Conservation (phyloP, 345 rosid genomes). For the Hypericum androsaemum region DNA sequence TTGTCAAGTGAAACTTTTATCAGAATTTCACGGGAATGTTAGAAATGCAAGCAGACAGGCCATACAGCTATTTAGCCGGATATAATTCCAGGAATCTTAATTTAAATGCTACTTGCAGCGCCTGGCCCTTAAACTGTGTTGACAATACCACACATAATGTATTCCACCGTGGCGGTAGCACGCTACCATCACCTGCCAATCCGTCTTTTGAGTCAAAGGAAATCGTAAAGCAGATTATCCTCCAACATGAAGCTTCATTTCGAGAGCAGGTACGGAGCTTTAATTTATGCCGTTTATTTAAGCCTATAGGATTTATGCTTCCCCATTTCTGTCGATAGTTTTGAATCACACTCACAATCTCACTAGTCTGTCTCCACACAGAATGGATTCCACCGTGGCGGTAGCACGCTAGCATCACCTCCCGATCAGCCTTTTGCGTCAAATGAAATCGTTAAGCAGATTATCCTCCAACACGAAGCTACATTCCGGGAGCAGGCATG, state of each 20-base stretch:
- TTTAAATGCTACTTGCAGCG: slow-evolving; percentile 18
- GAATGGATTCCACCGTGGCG: slow-evolving; percentile 24
- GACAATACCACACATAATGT: slow-evolving; percentile 19
- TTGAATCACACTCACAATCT: no score
- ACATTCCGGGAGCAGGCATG: slow-evolving; percentile 48
- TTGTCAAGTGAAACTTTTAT: slow-evolving; percentile 5
- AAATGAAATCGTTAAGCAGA: slow-evolving; percentile 34
- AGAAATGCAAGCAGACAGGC: slow-evolving; percentile 33
- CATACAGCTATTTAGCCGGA: slow-evolving; percentile 19
- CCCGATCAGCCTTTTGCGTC: slow-evolving; percentile 17
- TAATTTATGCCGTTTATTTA: not conserved
- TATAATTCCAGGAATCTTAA: slow-evolving; percentile 21
- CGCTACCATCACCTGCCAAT: slow-evolving; percentile 14
- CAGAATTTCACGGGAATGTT: slow-evolving; percentile 19
- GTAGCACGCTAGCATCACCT: slow-evolving; percentile 14
- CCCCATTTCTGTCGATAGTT: no score
- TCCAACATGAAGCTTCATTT: slow-evolving; percentile 48
- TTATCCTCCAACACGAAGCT: slow-evolving; percentile 54
- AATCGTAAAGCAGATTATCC: slow-evolving; percentile 39
- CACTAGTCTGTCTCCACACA: no score
- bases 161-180: slow-evolving; percentile 20
- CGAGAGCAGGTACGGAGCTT: slow-evolving; percentile 36
- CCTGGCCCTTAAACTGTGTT: slow-evolving; percentile 22
- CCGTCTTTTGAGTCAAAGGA: slow-evolving; percentile 27
- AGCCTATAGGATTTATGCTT: no score